A percentile compares a stretch with the other conserved stretches of the same genome.
These are phyloP conservation scores for Penicillium sp. DNA, from an alignment of 2,329 filamentous ascomycete species.

Conservation along the genomic window DNA sequence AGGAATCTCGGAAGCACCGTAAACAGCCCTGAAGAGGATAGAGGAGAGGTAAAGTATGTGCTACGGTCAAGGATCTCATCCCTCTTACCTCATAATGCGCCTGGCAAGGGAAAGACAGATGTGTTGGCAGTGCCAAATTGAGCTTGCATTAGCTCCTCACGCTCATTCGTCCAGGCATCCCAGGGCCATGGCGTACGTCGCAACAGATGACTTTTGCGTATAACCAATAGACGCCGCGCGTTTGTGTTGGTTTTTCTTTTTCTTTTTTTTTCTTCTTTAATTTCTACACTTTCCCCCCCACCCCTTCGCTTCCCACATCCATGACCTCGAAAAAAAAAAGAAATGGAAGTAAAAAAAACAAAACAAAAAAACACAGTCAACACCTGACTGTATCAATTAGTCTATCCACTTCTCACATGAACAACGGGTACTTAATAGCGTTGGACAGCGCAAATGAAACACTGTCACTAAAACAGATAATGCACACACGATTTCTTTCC, in stretches of 20 bases:
- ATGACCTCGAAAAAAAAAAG: neutral
- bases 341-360: neutral
- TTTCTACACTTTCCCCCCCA: neutral
- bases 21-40: neutral
- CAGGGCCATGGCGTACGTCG: constrained; percentile 22
- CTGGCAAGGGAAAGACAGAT: constrained; percentile 10
- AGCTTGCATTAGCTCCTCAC: constrained; percentile 21
- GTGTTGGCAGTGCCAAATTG: constrained; percentile 25
- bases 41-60: neutral
- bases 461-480: constrained; percentile 16
- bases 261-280: constrained; percentile 13
- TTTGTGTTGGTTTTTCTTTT: constrained; percentile 26
- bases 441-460: constrained; percentile 10
- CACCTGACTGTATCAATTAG: constrained; percentile 1
- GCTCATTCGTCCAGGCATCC: constrained; percentile 17
- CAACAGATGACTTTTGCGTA: constrained; percentile 24
- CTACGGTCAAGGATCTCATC: neutral
- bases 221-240: constrained; percentile 27
- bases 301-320: neutral
- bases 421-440: neutral
- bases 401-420: constrained; percentile 3
- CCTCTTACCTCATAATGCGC: constrained; percentile 4
- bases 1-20: neutral
- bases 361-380: neutral
- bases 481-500: constrained; percentile 11